These are phyloP conservation scores for Magnaporthiopsis poae DNA, from an alignment of 2,329 filamentous ascomycete genomes.

Conservation along the genomic window DNA sequence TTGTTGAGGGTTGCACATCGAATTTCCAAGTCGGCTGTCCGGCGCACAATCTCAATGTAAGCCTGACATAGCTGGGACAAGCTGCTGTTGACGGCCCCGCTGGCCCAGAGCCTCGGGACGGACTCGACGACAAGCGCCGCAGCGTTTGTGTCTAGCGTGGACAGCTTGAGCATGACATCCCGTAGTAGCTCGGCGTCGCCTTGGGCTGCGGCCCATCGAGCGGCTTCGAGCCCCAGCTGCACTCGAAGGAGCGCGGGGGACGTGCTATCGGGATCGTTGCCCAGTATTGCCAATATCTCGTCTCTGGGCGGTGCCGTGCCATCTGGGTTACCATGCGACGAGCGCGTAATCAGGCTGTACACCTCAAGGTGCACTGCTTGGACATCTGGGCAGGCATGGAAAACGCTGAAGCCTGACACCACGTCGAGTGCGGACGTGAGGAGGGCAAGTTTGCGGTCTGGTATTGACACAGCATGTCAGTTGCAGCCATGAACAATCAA, in stretches of 20 bases:
- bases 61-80: constrained; percentile 28
- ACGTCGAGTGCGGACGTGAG: not conserved
- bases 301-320: not conserved
- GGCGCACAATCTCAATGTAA: constrained; percentile 32
- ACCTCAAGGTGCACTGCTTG: constrained; percentile 35
- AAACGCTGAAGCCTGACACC: not conserved
- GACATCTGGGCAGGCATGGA: constrained; percentile 27
- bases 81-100: constrained; percentile 14
- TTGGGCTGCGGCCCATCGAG: constrained; percentile 23
- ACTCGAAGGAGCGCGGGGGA: constrained; percentile 28
- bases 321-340: not conserved
- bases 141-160: constrained; percentile 31
- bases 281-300: not conserved
- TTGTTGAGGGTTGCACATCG: constrained; percentile 37
- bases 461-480: not conserved
- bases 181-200: constrained; percentile 16
- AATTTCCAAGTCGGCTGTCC: constrained; percentile 32
- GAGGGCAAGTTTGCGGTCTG: not conserved
- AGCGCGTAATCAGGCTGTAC: not conserved
- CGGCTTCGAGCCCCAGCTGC: constrained; percentile 27
- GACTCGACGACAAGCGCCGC: constrained; percentile 31
- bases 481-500: not conserved
- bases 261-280: not conserved
- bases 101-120: constrained; percentile 23
- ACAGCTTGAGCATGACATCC: constrained; percentile 25